These are phyloP conservation scores for Neocatenulostroma microsporum DNA, from an alignment of 2,329 filamentous ascomycete genomes.

Conservation along the genomic window DNA sequence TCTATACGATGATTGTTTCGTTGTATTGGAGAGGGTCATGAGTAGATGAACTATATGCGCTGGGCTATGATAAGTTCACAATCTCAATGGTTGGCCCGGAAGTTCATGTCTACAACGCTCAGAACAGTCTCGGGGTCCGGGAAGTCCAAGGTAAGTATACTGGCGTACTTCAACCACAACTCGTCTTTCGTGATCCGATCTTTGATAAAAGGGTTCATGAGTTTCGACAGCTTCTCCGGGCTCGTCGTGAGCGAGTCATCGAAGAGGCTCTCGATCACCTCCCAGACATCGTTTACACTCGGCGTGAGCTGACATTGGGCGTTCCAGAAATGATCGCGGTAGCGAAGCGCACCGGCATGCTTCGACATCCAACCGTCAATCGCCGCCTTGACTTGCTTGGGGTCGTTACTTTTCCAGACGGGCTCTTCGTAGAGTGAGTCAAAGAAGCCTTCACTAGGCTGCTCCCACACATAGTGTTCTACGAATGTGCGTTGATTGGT, in stretches of 20 bases:
- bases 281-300: not conserved
- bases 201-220: not conserved
- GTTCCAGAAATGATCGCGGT: not conserved
- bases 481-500: too few species aligned
- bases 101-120: not conserved
- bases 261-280: not conserved
- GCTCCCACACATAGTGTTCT: not conserved
- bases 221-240: not conserved
- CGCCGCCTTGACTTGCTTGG: not conserved
- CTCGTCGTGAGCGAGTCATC: not conserved
- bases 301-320: slow-evolving; percentile 1
- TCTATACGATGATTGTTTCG: too few species aligned
- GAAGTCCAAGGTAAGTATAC: not conserved
- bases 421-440: too few species aligned
- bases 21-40: too few species aligned
- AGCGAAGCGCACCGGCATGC: not conserved
- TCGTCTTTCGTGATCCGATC: not conserved
- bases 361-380: not conserved
- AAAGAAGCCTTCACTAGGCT: not conserved
- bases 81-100: too few species aligned
- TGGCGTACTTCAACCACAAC: not conserved
- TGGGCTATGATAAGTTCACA: too few species aligned
- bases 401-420: not conserved
- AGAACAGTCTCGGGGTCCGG: slow-evolving; percentile 1
- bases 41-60: too few species aligned